phyloP scores from a whole-genome alignment of 2,329 filamentous ascomycete species.

The Thielaviopsis ethacetica region DNA sequence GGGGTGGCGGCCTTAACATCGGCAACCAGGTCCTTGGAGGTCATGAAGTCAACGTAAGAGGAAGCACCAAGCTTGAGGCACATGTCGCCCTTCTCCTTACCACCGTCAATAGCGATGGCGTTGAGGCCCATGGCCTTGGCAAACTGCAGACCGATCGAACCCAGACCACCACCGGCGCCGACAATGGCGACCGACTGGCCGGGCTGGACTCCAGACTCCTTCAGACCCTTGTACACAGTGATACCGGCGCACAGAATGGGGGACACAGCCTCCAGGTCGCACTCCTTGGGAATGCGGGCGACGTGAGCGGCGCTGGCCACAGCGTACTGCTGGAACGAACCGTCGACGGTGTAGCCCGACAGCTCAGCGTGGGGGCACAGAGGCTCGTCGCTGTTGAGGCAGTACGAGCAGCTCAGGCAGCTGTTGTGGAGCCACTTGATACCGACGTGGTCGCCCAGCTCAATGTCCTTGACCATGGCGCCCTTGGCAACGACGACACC shows the following conservation, averaged over 20 bases:
- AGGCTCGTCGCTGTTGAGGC: conserved; percentile 64
- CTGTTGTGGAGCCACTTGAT: conserved; percentile 89
- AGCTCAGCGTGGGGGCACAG: conserved; percentile 61
- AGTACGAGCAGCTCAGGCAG: conserved; percentile 72
- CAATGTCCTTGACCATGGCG: conserved; percentile 57
- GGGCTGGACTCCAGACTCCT: conserved; percentile 59
- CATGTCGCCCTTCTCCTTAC: conserved; percentile 63
- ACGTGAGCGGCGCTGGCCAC: conserved; percentile 77
- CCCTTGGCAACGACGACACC: conserved; percentile 71
- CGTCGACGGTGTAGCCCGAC: conserved; percentile 86
- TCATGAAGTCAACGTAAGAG: conserved; percentile 66
- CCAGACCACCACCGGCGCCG: conserved; percentile 71
- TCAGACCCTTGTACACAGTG: conserved; percentile 83
- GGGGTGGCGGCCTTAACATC: conserved; percentile 70
- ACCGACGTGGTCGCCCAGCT: conserved; percentile 73
- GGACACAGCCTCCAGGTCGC: conserved; percentile 58
- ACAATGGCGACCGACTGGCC: conserved; percentile 73
- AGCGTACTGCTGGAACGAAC: conserved; percentile 83
- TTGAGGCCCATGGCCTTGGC: conserved; percentile 78
- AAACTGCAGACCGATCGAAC: conserved; percentile 68
- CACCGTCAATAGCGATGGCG: conserved; percentile 67
- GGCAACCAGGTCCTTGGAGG: conserved; percentile 58
- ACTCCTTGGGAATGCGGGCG: conserved; percentile 63
- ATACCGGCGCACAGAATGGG: conserved; percentile 74
- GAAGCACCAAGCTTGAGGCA: conserved; percentile 53